These are phyloP conservation scores for Murraya paniculata DNA, from an alignment of 345 rosid species.

Conservation along the genomic window DNA sequence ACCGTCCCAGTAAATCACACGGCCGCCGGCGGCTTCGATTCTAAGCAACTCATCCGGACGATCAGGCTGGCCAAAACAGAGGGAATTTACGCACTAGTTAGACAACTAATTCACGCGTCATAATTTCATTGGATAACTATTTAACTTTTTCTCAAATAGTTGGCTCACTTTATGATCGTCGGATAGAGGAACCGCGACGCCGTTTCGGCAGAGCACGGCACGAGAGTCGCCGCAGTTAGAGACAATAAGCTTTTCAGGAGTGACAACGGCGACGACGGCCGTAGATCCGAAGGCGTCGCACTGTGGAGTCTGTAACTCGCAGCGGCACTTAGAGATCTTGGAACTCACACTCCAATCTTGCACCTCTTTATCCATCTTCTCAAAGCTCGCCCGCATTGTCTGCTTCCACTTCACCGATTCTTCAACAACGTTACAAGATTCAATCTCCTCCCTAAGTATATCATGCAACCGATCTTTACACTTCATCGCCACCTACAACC, in stretches of 20 bases:
- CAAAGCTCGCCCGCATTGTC: constrained; percentile 53
- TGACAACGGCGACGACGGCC: constrained; percentile 69
- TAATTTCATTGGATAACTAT: too few relatives aligned
- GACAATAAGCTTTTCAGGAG: constrained; percentile 60
- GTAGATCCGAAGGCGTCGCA: constrained; percentile 91
- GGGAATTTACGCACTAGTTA: background rate
- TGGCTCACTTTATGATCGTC: constrained; percentile 68
- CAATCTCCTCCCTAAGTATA: constrained; percentile 50
- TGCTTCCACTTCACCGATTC: constrained; percentile 50
- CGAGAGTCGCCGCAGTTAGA: constrained; percentile 92
- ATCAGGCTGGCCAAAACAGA: constrained; percentile 56
- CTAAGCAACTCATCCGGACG: constrained; percentile 76
- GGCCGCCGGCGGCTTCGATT: constrained; percentile 74
- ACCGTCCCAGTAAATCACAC: constrained; percentile 85
- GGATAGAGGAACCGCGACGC: constrained; percentile 71
- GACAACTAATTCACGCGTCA: background rate
- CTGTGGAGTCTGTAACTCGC: constrained; percentile 75
- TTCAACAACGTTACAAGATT: background rate
- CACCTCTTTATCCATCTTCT: constrained; percentile 65
- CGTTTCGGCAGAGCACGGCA: constrained; percentile 79
- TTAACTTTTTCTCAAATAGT: too few relatives aligned
- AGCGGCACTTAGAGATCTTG: constrained; percentile 42
- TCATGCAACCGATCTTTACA: constrained; percentile 63
- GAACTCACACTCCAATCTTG: constrained; percentile 25
- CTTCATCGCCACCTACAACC: constrained; percentile 52